Conservation (phyloP, 2,329 filamentous ascomycete genomes). For the Onygenales sp. region DNA sequence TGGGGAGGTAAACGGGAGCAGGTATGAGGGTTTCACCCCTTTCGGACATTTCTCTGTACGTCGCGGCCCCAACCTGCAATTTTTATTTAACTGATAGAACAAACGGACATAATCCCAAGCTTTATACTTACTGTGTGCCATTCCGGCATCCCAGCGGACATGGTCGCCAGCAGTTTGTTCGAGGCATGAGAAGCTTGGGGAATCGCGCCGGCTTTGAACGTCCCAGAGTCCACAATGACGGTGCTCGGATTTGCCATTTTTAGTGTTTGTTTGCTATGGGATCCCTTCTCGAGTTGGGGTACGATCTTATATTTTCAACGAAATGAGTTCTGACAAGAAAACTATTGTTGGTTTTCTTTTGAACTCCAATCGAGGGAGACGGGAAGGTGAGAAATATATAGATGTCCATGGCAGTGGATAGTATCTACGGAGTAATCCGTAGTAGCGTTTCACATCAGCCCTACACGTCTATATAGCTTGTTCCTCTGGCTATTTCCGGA, state of each 20-base stretch:
- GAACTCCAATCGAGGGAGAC: too few species aligned
- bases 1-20: slow-evolving; percentile 35
- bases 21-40: slow-evolving; percentile 45
- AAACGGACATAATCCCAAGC: not conserved
- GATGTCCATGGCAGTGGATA: too few species aligned
- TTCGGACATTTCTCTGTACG: slow-evolving; percentile 46
- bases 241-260: not conserved
- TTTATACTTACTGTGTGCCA: slow-evolving; percentile 7
- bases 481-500: too few species aligned
- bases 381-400: too few species aligned
- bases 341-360: too few species aligned
- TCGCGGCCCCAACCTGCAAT: slow-evolving; percentile 34
- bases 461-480: too few species aligned
- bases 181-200: not conserved
- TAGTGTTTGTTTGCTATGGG: not conserved
- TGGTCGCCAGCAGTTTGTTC: not conserved
- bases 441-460: too few species aligned
- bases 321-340: too few species aligned
- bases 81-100: not conserved
- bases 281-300: too few species aligned
- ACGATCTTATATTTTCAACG: too few species aligned
- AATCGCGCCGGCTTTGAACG: slow-evolving; percentile 3
- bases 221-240: slow-evolving; percentile 1
- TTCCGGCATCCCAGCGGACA: not conserved
- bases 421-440: too few species aligned